Base-by-base conservation (phyloP, 257 asterid species). In the Plantago elongata region DNA sequence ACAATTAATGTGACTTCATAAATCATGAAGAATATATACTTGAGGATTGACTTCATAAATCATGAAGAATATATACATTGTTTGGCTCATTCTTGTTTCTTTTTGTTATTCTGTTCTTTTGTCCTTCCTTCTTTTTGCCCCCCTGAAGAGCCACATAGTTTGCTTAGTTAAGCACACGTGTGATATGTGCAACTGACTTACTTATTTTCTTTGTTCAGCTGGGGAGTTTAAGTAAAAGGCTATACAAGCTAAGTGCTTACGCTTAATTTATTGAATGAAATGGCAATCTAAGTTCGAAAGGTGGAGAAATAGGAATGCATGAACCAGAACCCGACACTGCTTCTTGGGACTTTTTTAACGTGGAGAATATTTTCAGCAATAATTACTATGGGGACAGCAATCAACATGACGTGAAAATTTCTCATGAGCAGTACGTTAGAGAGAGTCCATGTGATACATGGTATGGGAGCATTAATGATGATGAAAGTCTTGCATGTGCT, bases 291-390 rank as follows among this genome's bases (percentile, higher is more conserved):
- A 52, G 51, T 61, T 54, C 62, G 43, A 34, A 56, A 64, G 63
- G 63, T 69, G 67, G 75, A 45, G 43, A 66, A 52, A 59, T 60
- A 79, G 64, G 49, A 64, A 85, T 82, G 94, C 75, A 78, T 45
- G 90, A 82, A 69, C 83, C 84, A 12, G 90, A 87, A 68, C 71
- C 90, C 54, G 95, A 90, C 74, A 74, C 86, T 65, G 57, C 83
- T 67, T 66, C 75, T 7, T 88, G 96, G 92, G 62, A 80, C 65
- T 75, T 85, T 58, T 74, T 92, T 65, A 78, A 83, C 60, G 60
- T 83, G 14, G 92, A 89, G 62, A 75, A 72, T 67, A 73, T 87
- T 62, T 87, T 86, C 79, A 88, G 84, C 67, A 77, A 77, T 74
- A 81, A 74, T 77, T 89, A 87, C 66, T 84, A 89, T 22, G 96